These are phyloP conservation scores for Colletotrichum sp. DNA, from an alignment of 2,329 filamentous ascomycete genomes.

Conservation along the genomic window DNA sequence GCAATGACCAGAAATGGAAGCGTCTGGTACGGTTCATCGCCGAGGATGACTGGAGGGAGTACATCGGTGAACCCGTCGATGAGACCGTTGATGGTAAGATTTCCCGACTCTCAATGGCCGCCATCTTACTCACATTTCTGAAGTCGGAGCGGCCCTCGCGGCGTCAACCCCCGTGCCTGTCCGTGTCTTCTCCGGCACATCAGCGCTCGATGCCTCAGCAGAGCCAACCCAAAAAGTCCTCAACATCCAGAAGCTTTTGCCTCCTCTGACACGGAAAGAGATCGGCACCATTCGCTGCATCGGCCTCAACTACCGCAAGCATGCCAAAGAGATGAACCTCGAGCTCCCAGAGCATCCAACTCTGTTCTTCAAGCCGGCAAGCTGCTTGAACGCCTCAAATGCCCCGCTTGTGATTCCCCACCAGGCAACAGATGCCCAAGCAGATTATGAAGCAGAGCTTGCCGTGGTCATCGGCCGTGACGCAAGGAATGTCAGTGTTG, in stretches of 20 bases:
- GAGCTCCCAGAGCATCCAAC: conserved; percentile 24
- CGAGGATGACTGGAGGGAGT: conserved; percentile 27
- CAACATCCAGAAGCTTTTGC: conserved; percentile 18
- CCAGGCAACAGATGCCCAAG: conserved; percentile 44
- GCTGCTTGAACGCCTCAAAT: conserved; percentile 44
- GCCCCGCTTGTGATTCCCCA: conserved; percentile 47
- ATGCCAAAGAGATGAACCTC: conserved; percentile 35
- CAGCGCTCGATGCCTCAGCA: conserved; percentile 30
- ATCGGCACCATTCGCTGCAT: conserved; percentile 61
- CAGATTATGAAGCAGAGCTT: conserved; percentile 57
- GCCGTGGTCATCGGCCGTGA: conserved; percentile 52
- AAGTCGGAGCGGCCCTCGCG: conserved; percentile 27
- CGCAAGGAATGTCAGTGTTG: conserved; percentile 51
- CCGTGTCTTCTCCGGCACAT: conserved; percentile 23
- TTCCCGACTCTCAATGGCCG: background rate
- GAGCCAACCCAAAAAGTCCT: conserved; percentile 33
- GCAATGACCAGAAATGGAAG: conserved; percentile 20
- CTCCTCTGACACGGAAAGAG: conserved; percentile 50
- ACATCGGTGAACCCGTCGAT: conserved; percentile 28
- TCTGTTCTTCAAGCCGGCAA: conserved; percentile 49
- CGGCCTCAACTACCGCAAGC: conserved; percentile 46
- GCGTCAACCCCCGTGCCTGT: conserved; percentile 18
- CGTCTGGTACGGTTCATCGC: conserved; percentile 28
- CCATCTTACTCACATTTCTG: background rate
- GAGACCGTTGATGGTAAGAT: conserved; percentile 23